Conservation (phyloP, 1,284 basidiomycete genomes). For the Leccinum variabile region DNA sequence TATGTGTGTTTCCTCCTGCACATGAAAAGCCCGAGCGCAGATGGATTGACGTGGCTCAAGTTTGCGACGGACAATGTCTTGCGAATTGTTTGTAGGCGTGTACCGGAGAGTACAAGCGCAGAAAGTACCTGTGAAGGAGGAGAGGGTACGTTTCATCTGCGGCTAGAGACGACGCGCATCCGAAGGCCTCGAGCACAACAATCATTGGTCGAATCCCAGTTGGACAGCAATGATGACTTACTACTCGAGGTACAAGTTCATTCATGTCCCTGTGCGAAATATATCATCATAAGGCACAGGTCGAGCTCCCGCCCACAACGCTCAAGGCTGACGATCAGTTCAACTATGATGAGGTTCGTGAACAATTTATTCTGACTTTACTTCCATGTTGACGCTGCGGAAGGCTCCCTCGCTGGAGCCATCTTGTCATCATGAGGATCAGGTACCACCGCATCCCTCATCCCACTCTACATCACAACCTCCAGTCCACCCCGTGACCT, state of each 20-base stretch:
- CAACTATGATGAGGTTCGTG: background rate
- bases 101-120: background rate
- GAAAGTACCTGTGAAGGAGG: background rate
- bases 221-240: no score
- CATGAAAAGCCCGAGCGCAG: constrained; percentile 4
- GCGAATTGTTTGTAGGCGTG: constrained; percentile 8
- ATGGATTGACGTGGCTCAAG: constrained; percentile 27
- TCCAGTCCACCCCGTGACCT: no score
- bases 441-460: no score
- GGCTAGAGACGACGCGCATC: background rate
- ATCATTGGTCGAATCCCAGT: no score
- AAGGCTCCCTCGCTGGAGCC: background rate
- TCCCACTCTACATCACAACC: no score
- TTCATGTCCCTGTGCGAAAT: no score
- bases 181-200: background rate
- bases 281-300: background rate
- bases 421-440: no score
- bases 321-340: background rate
- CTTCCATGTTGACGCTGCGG: background rate
- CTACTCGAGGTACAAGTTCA: no score
- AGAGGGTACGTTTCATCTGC: background rate
- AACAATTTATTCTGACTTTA: background rate
- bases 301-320: background rate
- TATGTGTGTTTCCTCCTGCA: constrained; percentile 30
- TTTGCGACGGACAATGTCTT: constrained; percentile 28